Base-by-base conservation (phyloP, 2,329 filamentous ascomycete genomes). In the Cryphonectria parasitica region DNA sequence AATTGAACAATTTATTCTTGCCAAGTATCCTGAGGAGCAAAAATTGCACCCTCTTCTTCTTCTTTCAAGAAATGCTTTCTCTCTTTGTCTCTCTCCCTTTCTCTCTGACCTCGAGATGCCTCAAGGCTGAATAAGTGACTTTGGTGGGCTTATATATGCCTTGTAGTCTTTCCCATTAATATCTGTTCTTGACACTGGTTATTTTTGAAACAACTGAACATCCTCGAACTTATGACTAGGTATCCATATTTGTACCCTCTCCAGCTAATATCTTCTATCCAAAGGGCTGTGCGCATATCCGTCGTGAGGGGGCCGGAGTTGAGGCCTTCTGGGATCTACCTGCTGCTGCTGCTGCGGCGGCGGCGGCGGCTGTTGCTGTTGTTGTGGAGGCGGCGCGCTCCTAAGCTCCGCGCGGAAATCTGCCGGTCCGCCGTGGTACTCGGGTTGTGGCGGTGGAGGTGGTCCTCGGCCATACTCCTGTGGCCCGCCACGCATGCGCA, bases 331-430 rank as follows among this genome's bases (percentile, higher is more conserved):
- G 5, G 64, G 70, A n/a, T 72, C 70, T 15, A 19, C 70, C 64
- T 64, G 39, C 39, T 62, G 69, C 36, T 68, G 61, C 22, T 49
- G 66, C 5, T 28, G 61, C 31, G 22, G 61, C 22, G 8, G 36
- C 13, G 36, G 60, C 15, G 22, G 17, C 19, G 41, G 34, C 6
- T 34, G 34, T 34, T 34, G 60, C 10, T 62, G 60, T 56, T 65
- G 64, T 34, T 63, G 65, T 22, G 28, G 65, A 5, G 69, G 66
- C 39, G 70, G 70, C 0, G 60, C 60, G 22, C 64, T 65, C 34
- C 70, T 72, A 6, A 72, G 61, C 68, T 72, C 70, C 31, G 64
- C 68, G 19, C 68, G 70, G 15, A 72, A 72, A 17, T 72, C 70
- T 1, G 43, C 31, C 65, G 68, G 64, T 54, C 64, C 31, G 41